Base-by-base conservation (phyloP, 306 rosid genomes). In the Psophocarpus tetragonolobus region DNA sequence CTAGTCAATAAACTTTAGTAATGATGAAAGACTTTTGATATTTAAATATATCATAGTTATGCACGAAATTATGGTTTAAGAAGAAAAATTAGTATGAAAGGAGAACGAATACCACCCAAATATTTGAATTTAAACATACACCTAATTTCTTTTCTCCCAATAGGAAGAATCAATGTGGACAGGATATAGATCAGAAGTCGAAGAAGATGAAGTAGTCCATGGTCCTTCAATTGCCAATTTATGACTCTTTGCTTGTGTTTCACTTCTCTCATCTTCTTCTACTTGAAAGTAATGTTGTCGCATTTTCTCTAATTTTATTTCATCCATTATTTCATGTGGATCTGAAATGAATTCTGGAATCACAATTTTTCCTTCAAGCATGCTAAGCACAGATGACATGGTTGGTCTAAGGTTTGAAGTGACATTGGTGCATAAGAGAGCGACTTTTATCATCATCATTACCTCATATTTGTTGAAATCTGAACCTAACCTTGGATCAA, bases 371-470 rank as follows among this genome's bases (percentile, higher is more conserved):
- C 87, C 87, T 84, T 84, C 87, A 18, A 84, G 84, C 73, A 80
- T 70, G 74, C 79, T 75, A 7, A 75, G 61, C 13, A 84, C 82
- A 1, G 82, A 53, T 12, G 84, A 80, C 87, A 84, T 80, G 20
- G 68, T 0, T 0, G 87, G 87, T 62, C 87, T 80, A 4, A 53
- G 68, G 0, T 64, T 47, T 63, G 82, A 23, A 30, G 79, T 32
- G 8, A 2, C 10, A 45, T 75, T 84, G 71, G 84, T 80, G 72
- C 87, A 80, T 36, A 84, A 6, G 4, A 84, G 84, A 80, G 76
- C 84, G 27, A 84, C 84, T n/a, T 75, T 57, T 20, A 84, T 80
- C 75, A 80, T 29, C 79, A 62, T 64, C 67, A 69, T 69, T 53
- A 1, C 84, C 36, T 75, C 79, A 2, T 84, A 67, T 54, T 79